A percentile compares a stretch with the other conserved stretches of the same genome.
Evolutionary conservation across 176 grass and related monocot genomes (phyloP).

Genomic region (Otatea glauca): DNA sequence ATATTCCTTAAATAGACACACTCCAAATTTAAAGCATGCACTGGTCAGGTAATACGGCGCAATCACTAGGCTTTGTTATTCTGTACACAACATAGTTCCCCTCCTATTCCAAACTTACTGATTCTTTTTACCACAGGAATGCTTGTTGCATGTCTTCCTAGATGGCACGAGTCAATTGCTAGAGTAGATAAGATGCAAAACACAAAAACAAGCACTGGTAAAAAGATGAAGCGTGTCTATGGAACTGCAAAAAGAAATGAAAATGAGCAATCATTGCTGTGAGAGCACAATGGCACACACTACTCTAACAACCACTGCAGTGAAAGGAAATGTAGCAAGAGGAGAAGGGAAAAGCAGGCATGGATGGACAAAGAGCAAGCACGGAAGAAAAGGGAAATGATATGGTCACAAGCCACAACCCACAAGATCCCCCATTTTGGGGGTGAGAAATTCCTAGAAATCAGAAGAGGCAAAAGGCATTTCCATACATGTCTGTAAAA

Average conservation of each 20-base stretch:
- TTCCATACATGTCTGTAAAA: conserved; percentile 18
- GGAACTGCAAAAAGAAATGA: neutral
- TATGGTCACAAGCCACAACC: neutral
- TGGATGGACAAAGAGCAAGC: conserved; percentile 12
- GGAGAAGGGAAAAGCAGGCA: neutral
- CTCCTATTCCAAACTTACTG: neutral
- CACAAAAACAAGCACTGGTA: neutral
- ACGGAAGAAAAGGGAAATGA: neutral
- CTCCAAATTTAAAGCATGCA: conserved; percentile 5
- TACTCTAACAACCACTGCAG: neutral
- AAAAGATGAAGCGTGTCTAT: neutral
- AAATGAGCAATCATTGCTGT: conserved; percentile 45
- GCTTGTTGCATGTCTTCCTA: neutral
- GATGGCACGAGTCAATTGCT: conserved; percentile 9
- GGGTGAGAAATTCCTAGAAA: neutral
- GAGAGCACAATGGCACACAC: conserved; percentile 8
- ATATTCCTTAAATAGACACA: neutral
- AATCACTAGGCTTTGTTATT: neutral
- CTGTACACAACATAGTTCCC: neutral
- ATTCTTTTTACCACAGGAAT: conserved; percentile 15
- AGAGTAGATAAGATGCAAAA: neutral
- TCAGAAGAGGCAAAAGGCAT: neutral
- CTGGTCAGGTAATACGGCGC: conserved; percentile 26
- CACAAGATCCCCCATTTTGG: conserved; percentile 16
- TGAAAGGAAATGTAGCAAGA: neutral